A percentile compares a stretch with the other conserved stretches of the same genome.
Conservation (phyloP, 306 rosid genomes). For the Quercus suber region DNA sequence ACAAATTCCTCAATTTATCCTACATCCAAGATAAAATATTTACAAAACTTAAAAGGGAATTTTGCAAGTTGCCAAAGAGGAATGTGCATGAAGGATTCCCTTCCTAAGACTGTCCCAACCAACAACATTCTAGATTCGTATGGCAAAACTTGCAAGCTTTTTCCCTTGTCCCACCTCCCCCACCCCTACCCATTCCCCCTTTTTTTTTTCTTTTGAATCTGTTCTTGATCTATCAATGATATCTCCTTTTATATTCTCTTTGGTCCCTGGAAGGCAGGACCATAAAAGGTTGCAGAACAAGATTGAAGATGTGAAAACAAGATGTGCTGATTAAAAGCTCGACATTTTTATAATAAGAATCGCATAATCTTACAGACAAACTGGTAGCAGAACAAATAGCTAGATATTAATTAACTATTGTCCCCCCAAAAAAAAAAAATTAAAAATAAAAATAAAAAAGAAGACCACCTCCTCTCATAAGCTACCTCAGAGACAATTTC, state of each 20-base stretch:
- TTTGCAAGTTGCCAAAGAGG: background rate
- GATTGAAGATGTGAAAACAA: background rate
- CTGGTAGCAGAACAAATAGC: background rate
- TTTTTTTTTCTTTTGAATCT: background rate
- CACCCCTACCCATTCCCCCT: background rate
- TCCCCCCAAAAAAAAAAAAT: background rate
- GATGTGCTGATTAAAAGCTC: background rate
- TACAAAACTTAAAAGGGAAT: background rate
- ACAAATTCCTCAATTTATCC: too few relatives aligned
- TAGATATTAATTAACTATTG: background rate
- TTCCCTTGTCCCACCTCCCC: background rate
- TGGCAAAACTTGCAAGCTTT: background rate
- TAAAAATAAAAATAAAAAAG: too few relatives aligned
- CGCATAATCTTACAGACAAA: background rate
- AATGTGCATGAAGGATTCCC: background rate
- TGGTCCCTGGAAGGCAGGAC: background rate
- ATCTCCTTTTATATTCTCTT: background rate
- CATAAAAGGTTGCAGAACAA: background rate
- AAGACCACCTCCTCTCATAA: too few relatives aligned
- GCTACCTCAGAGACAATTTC: too few relatives aligned
- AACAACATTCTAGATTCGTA: background rate
- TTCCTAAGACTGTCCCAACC: background rate
- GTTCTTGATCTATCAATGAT: background rate
- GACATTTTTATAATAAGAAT: background rate
- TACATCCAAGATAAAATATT: background rate